Conservation (phyloP, 2,329 filamentous ascomycete species). For the Venturia nashicola region DNA sequence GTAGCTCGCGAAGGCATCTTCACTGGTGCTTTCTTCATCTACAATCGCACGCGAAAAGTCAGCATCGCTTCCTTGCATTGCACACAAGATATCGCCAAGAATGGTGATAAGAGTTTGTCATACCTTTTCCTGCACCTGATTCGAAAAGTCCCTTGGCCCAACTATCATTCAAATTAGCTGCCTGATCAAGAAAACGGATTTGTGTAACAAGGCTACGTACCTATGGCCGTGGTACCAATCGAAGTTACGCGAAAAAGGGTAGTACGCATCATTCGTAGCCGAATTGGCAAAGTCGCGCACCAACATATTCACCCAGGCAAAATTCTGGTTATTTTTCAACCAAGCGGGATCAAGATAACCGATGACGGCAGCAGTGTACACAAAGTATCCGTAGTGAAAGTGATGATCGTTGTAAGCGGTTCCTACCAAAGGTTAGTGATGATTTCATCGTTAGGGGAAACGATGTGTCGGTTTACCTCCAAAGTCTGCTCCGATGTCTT, state of each 20-base stretch:
- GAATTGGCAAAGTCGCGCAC: conserved; percentile 79
- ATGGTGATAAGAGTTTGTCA: not conserved
- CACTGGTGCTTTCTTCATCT: conserved; percentile 77
- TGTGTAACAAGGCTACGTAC: not conserved
- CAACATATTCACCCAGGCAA: conserved; percentile 69
- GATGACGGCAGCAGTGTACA: conserved; percentile 75
- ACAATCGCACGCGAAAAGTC: not conserved
- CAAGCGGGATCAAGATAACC: conserved; percentile 65
- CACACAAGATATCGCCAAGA: not conserved
- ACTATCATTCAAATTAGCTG: conserved; percentile 27
- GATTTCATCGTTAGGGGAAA: not conserved
- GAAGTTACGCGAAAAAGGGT: conserved; percentile 72
- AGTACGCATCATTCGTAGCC: conserved; percentile 59
- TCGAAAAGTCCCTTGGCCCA: conserved; percentile 78
- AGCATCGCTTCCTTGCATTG: not conserved
- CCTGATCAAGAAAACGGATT: not conserved
- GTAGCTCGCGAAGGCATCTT: conserved; percentile 80
- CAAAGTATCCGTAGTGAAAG: conserved; percentile 69
- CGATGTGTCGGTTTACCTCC: conserved; percentile 53
- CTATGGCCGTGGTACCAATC: conserved; percentile 88
- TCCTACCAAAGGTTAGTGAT: not conserved
- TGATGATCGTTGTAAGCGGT: conserved; percentile 53
- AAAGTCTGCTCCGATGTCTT: conserved; percentile 66
- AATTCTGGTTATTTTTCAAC: conserved; percentile 45
- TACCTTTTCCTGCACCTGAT: conserved; percentile 53